These are phyloP conservation scores for Pythium graminicola DNA, from an alignment of 352 stramenopile species.

Conservation along the genomic window DNA sequence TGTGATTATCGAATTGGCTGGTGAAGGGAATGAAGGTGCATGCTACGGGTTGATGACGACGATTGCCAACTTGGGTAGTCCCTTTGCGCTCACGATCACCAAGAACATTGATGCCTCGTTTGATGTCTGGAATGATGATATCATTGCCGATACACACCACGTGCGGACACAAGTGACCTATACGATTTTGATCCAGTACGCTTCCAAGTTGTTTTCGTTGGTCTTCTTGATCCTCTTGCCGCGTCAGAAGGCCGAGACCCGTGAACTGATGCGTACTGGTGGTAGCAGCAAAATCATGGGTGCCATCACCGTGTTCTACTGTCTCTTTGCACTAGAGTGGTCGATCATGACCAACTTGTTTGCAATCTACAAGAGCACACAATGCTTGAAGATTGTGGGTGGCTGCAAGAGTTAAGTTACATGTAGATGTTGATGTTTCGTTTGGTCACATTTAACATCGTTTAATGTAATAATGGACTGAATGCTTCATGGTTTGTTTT, in stretches of 20 bases:
- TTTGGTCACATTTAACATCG: too few relatives aligned
- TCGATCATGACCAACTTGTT: conserved; percentile 33
- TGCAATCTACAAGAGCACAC: conserved; percentile 31
- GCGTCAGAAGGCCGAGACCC: conserved; percentile 27
- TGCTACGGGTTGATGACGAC: conserved; percentile 42
- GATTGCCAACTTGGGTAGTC: conserved; percentile 26
- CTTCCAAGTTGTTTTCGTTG: conserved; percentile 19
- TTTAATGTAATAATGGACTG: too few relatives aligned
- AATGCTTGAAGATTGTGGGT: conserved; percentile 30
- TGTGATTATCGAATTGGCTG: conserved; percentile 30
- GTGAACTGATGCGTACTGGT: conserved; percentile 26
- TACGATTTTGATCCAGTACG: conserved; percentile 29
- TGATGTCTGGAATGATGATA: conserved; percentile 28
- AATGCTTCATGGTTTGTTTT: too few relatives aligned
- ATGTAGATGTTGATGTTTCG: too few relatives aligned
- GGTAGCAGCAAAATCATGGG: conserved; percentile 23
- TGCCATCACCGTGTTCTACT: conserved; percentile 20
- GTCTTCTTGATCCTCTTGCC: conserved; percentile 27
- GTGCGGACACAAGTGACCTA: conserved; percentile 33
- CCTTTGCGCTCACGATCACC: conserved; percentile 34
- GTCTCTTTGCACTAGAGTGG: conserved; percentile 27
- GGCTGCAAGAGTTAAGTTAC: too few relatives aligned
- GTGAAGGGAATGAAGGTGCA: conserved; percentile 33
- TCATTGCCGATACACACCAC: conserved; percentile 24
- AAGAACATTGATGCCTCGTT: conserved; percentile 22